Evolutionary conservation across 139 green algal species (phyloP), one percentile per base, ranked within the genome.

Genomic region (Limnomonas spitsbergensis): DNA sequence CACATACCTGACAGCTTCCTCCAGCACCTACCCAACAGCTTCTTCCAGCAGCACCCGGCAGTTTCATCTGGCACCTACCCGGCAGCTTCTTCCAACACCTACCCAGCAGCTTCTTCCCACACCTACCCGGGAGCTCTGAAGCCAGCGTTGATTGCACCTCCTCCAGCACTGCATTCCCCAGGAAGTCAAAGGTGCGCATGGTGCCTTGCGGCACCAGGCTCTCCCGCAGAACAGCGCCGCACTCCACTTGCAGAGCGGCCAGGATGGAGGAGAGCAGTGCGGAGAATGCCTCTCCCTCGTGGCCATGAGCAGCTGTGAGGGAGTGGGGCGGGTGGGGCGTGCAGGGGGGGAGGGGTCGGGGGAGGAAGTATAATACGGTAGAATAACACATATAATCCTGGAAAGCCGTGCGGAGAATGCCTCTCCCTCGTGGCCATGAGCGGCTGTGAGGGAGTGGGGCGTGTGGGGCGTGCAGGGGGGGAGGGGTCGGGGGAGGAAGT

Each of bases 151-250:
- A 39, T 36, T 72, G 61, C 53, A 98, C 84, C 84, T 98, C 90
- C 1, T 84, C 80, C 80, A 98, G 87, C 32, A 98, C 74, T 37
- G 86, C 83, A 37, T 81, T 85, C 7, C 83, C 89, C 56, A 97
- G 89, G 72, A 98, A 91, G 80, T 97, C 84, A 73, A 97, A 93
- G 4, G 78, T 56, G 1, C 91, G 81, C 40, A 94, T 76, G n/a
- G 83, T 78, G 0, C 81, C 79, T 1, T 89, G 77, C 29, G 85
- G 80, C 40, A 79, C 38, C 38, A 85, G 53, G 0, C 53, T 78
- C 6, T 76, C 31, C 4, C 79, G 70, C 53, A 93, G 80, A 42
- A 90, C 68, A 3, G 81, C 32, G 35, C 69, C 69, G 14, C 9
- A 37, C 31, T 77, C 29, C 14, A 35, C 36, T 26, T 75, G 29